phyloP scores from a whole-genome alignment of 257 asterid species.

The Nyctanthes arbortristis region DNA sequence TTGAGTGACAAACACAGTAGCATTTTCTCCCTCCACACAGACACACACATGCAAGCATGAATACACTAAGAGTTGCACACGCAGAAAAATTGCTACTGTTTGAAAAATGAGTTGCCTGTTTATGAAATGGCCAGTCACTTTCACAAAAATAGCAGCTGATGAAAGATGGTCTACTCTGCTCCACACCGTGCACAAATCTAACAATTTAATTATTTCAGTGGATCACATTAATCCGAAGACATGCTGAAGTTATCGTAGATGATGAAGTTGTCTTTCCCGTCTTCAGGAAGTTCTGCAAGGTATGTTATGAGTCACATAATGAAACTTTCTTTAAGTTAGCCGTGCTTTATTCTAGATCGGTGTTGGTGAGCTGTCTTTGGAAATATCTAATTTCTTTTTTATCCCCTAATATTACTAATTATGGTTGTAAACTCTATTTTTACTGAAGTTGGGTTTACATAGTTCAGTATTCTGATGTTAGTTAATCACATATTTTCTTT shows the following conservation, averaged over 20 bases:
- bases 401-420: background rate
- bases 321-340: background rate
- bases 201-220: slow-evolving; percentile 57
- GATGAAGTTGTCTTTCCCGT: slow-evolving; percentile 66
- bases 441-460: background rate
- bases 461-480: background rate
- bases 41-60: background rate
- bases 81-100: no score
- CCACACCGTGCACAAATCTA: slow-evolving; percentile 8
- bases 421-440: background rate
- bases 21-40: background rate
- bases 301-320: slow-evolving; percentile 10
- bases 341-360: background rate
- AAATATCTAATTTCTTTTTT: background rate
- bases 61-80: background rate
- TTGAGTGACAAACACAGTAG: no score
- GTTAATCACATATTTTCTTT: background rate
- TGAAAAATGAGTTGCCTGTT: background rate
- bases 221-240: slow-evolving; percentile 80
- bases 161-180: background rate
- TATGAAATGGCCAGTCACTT: background rate
- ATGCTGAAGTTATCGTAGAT: slow-evolving; percentile 74
- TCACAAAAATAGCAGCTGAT: background rate
- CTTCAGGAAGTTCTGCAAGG: slow-evolving; percentile 89
- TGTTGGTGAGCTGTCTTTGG: background rate